phyloP scores from a whole-genome alignment of 164 flowering plant species.

The Pachysandra terminalis region DNA sequence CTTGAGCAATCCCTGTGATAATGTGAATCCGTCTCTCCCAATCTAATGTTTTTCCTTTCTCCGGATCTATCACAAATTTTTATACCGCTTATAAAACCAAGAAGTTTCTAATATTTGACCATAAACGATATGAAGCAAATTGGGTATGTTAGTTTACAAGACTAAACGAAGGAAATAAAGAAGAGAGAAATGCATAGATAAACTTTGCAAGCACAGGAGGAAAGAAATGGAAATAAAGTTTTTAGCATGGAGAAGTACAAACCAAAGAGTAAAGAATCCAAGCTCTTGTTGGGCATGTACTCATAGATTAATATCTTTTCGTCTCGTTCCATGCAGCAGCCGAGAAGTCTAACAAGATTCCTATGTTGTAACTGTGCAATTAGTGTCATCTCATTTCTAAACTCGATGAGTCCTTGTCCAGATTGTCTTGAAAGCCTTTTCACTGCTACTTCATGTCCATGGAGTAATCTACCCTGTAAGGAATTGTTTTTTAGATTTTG shows the following conservation, averaged over 20 bases:
- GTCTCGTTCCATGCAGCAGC: constrained; percentile 18
- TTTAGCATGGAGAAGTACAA: not conserved
- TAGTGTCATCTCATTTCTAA: constrained; percentile 17
- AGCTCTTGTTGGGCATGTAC: constrained; percentile 28
- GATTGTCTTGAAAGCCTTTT: constrained; percentile 21
- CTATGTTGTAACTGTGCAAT: constrained; percentile 26
- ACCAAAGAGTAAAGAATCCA: constrained; percentile 25
- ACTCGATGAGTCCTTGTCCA: constrained; percentile 23
- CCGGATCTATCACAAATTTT: not conserved
- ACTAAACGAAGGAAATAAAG: no score
- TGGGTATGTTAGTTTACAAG: no score
- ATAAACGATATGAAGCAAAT: no score
- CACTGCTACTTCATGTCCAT: constrained; percentile 27
- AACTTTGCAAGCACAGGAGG: no score
- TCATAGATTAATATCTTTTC: constrained; percentile 26
- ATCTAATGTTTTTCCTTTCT: not conserved
- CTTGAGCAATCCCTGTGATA: not conserved
- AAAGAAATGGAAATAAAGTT: not conserved
- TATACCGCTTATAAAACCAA: no score
- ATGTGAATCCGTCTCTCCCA: not conserved
- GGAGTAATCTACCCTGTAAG: constrained; percentile 12
- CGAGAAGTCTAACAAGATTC: constrained; percentile 25
- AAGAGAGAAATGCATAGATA: no score
- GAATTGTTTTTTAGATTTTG: no score
- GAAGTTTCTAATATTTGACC: not conserved